phyloP scores from a whole-genome alignment of 345 rosid species.

The Geranium brycei region DNA sequence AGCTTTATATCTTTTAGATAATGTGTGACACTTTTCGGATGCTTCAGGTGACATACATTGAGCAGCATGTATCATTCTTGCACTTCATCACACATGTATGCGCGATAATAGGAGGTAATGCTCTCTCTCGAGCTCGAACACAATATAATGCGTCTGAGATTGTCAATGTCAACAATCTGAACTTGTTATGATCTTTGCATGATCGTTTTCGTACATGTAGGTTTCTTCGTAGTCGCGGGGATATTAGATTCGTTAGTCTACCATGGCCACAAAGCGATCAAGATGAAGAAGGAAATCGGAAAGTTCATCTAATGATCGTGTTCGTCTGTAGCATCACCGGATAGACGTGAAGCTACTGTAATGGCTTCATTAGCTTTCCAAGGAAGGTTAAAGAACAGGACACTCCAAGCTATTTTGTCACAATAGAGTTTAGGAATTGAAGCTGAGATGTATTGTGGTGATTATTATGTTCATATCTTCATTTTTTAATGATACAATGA shows the following conservation, averaged over 20 bases:
- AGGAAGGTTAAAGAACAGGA: background rate
- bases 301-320: conserved; percentile 22
- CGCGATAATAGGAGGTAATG: conserved; percentile 76
- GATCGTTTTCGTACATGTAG: conserved; percentile 6
- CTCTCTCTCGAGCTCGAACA: background rate
- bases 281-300: conserved; percentile 57
- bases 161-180: too few species aligned
- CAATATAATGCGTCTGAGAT: too few species aligned
- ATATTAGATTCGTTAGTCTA: conserved; percentile 71
- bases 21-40: background rate
- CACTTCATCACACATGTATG: conserved; percentile 76
- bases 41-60: conserved; percentile 60
- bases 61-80: conserved; percentile 58
- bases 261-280: conserved; percentile 69
- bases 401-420: too few species aligned
- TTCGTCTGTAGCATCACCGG: too few species aligned
- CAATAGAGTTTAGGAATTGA: background rate
- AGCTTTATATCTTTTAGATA: background rate
- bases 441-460: too few species aligned
- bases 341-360: too few species aligned
- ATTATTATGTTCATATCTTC: too few species aligned
- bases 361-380: background rate
- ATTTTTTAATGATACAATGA: too few species aligned
- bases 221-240: conserved; percentile 69
- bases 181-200: background rate